phyloP scores from a whole-genome alignment of 345 rosid species.

The Lumnitzera littorea region DNA sequence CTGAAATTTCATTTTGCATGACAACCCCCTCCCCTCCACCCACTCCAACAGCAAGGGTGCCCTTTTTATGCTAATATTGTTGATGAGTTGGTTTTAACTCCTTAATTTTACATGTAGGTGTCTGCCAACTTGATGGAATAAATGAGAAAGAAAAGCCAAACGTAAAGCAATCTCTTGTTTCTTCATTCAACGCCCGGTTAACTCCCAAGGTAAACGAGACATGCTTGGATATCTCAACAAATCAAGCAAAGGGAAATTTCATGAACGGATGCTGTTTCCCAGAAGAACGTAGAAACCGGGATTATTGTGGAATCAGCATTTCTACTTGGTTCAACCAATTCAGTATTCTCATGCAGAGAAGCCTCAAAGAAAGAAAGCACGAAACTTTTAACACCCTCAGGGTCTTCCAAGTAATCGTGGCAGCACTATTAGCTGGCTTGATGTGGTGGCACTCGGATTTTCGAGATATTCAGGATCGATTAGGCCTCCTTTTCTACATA shows the following conservation, averaged over 20 bases:
- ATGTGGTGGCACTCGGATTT: constrained; percentile 98
- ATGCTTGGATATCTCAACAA: constrained; percentile 23
- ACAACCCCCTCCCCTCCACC: too few species aligned
- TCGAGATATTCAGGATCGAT: constrained; percentile 61
- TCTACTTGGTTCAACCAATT: constrained; percentile 67
- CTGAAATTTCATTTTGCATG: neutral
- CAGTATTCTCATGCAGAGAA: constrained; percentile 65
- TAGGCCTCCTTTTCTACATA: constrained; percentile 80
- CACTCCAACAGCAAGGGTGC: too few species aligned
- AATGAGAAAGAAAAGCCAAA: constrained; percentile 65
- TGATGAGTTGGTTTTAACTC: neutral
- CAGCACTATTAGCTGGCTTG: constrained; percentile 54
- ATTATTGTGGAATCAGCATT: constrained; percentile 6
- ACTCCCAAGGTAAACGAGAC: constrained; percentile 58
- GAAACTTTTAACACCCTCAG: constrained; percentile 69
- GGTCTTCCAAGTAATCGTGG: constrained; percentile 70
- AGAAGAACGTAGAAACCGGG: constrained; percentile 7
- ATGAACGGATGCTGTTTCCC: constrained; percentile 9
- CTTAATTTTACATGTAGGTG: constrained; percentile 35
- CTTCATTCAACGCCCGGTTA: constrained; percentile 46
- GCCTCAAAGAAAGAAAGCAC: constrained; percentile 75
- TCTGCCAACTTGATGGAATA: constrained; percentile 39
- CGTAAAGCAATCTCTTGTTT: constrained; percentile 42
- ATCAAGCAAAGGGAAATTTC: constrained; percentile 15
- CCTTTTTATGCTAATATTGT: neutral